Evolutionary conservation across 169 alveolate species (phyloP).

Genomic region (Cystoisospora suis): DNA sequence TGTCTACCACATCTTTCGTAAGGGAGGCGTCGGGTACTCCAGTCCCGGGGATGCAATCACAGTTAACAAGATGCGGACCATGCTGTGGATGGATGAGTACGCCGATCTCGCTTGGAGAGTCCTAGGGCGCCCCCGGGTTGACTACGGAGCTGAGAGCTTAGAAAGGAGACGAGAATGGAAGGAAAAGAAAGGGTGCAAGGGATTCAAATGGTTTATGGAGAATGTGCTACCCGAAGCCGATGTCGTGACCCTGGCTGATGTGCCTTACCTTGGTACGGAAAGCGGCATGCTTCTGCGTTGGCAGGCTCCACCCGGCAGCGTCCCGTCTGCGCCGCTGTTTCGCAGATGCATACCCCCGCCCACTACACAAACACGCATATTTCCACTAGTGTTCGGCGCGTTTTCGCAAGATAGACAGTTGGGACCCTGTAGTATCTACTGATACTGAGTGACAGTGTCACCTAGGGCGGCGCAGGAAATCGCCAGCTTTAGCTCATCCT

Average conservation of each 20-base stretch:
- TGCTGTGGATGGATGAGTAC: constrained; percentile 75
- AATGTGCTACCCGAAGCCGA: constrained; percentile 74
- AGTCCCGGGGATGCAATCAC: constrained; percentile 67
- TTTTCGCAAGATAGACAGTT: too few relatives aligned
- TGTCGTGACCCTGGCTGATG: constrained; percentile 71
- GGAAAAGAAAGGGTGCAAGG: constrained; percentile 19
- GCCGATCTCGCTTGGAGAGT: constrained; percentile 65
- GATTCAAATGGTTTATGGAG: constrained; percentile 74
- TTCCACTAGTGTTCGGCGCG: too few relatives aligned
- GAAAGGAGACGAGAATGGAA: constrained; percentile 18
- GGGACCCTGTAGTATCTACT: too few relatives aligned
- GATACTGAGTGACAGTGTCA: too few relatives aligned
- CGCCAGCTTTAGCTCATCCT: too few relatives aligned
- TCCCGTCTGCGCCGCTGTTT: too few relatives aligned
- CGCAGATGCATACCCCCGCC: too few relatives aligned
- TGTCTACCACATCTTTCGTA: constrained; percentile 73
- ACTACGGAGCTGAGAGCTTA: constrained; percentile 30
- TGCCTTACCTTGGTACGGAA: constrained; percentile 73
- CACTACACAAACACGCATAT: too few relatives aligned
- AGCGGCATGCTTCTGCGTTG: too few relatives aligned
- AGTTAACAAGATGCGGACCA: constrained; percentile 70
- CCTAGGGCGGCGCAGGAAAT: too few relatives aligned
- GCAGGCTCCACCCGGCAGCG: too few relatives aligned
- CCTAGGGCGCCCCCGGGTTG: constrained; percentile 43
- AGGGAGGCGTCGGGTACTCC: constrained; percentile 75